Evolutionary conservation across 306 rosid species (phyloP), one percentile per base, ranked within the genome.

Genomic region (Medicago lupulina): DNA sequence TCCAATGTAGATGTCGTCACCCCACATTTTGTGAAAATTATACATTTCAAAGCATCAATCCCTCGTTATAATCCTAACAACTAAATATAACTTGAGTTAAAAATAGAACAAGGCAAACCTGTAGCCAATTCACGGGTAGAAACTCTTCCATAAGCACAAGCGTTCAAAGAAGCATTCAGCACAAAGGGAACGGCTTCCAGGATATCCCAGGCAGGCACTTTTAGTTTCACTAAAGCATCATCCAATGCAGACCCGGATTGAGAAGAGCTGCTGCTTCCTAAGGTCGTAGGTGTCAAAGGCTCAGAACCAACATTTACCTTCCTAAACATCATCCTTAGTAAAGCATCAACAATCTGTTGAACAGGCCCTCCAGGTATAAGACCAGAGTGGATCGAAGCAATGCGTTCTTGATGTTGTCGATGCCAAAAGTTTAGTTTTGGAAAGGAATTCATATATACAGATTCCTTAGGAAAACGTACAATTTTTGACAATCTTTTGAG

Each of bases 141-240:
- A 62, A 90, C 80, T 77, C 81, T 85, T 86, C 98, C 98, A 84
- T 90, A 86, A 73, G 96, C 97, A 83, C 96, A 90, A 23, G 96
- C 96, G 19, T 92, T 88, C 74, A 94, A 91, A 78, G 96, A 89
- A 82, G 98, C 95, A 83, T 92, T 95, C 75, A 94, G 92, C 67
- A 90, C 98, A 83, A 86, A 92, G 44, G 98, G 98, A 82, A 93
- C 88, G 65, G 93, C 98, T 88, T 90, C 89, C 10, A 94, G 88
- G 77, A 92, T 94, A 80, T 94, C 96, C 98, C 97, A 94, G 44
- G 98, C 95, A 79, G 98, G 95, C 60, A 94, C 90, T 85, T 86
- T 85, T 69, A 94, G 96, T 82, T 85, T 90, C 74, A 83, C 69
- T 68, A 76, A 74, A 83, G 93, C 63, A 39, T 92, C 97, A 53